Base-by-base conservation (phyloP, 345 rosid species). In the Cardamine chenopodiifolia region DNA sequence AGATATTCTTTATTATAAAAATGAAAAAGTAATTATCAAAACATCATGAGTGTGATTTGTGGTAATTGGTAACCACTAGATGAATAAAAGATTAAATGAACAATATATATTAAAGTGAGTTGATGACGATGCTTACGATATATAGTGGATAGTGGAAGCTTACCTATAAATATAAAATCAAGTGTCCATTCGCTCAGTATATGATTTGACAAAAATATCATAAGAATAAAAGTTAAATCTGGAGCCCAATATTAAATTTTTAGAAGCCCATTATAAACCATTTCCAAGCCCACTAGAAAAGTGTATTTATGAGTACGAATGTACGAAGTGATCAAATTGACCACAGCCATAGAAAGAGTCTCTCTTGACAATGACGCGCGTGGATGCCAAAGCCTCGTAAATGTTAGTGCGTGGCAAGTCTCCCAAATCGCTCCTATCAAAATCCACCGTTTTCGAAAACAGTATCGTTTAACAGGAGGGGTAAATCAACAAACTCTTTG, bases 21-120 rank as follows among this genome's bases (percentile, higher is more conserved):
- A 0, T 44, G 29, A 12, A 34, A 49, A 54, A 19, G 59, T 50
- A 59, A 40, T 67, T 0, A 35, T 19, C 56, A 18, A 68, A 17
- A 42, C 32, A 52, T 17, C 37, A 66, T 44, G 47, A 56, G 73
- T 49, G 37, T 54, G 70, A 47, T 19, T 32, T 45, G 68, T 47
- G 62, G 62, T 71, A 50, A 71, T 66, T 47, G 68, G 72, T 71
- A 50, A 72, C 76, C 75, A 76, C 75, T 76, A 54, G 71, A 26
- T 35, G 71, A 54, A 76, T 32, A 29, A 45, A 25, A 44, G 2
- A 7, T 39, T 50, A 26, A 31, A 14, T 7, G 2, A 62, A 77
- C 65, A 71, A 71, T 71, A 20, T 55, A 14, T 14, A 65, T 19
- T 71, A 71, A 58, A 37, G 47, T 7, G 12, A 29, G 76, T 77